Conservation (phyloP, 2,329 filamentous ascomycete genomes). For the Aspergillus quadricinctus region DNA sequence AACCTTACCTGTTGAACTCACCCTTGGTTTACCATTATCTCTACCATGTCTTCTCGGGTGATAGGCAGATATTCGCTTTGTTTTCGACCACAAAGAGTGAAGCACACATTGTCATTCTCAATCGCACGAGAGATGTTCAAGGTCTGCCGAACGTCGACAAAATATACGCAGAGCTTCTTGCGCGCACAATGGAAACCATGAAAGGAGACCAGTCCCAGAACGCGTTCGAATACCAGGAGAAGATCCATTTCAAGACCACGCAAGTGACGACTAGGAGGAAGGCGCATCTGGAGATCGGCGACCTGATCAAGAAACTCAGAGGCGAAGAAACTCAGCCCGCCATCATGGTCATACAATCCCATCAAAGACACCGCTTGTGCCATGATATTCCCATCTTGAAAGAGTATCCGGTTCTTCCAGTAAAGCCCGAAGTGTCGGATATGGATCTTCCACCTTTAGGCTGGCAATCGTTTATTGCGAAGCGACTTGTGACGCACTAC, state of each 20-base stretch:
- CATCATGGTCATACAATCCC: slow-evolving; percentile 86
- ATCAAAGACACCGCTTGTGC: slow-evolving; percentile 71
- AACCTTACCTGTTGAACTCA: slow-evolving; percentile 70
- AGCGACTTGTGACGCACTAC: slow-evolving; percentile 82
- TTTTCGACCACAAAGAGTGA: slow-evolving; percentile 79
- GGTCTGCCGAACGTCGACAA: slow-evolving; percentile 87
- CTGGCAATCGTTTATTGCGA: slow-evolving; percentile 87
- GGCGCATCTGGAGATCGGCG: slow-evolving; percentile 80
- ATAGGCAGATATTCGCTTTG: slow-evolving; percentile 87
- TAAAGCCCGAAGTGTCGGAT: slow-evolving; percentile 79
- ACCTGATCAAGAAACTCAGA: slow-evolving; percentile 83
- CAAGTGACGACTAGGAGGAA: slow-evolving; percentile 89
- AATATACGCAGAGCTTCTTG: slow-evolving; percentile 75
- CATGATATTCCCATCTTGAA: slow-evolving; percentile 80
- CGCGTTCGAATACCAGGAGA: slow-evolving; percentile 82
- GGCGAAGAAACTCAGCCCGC: slow-evolving; percentile 77
- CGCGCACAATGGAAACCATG: slow-evolving; percentile 59
- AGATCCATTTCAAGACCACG: slow-evolving; percentile 76
- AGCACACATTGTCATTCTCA: slow-evolving; percentile 84
- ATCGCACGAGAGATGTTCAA: slow-evolving; percentile 73
- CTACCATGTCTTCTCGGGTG: slow-evolving; percentile 86
- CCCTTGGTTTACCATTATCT: slow-evolving; percentile 82
- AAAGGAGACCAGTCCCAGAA: slow-evolving; percentile 70
- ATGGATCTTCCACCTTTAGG: slow-evolving; percentile 84
- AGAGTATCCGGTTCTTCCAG: slow-evolving; percentile 76